These are phyloP conservation scores for Rasamsonia emersonii DNA, from an alignment of 2,329 filamentous ascomycete species.

Conservation along the genomic window DNA sequence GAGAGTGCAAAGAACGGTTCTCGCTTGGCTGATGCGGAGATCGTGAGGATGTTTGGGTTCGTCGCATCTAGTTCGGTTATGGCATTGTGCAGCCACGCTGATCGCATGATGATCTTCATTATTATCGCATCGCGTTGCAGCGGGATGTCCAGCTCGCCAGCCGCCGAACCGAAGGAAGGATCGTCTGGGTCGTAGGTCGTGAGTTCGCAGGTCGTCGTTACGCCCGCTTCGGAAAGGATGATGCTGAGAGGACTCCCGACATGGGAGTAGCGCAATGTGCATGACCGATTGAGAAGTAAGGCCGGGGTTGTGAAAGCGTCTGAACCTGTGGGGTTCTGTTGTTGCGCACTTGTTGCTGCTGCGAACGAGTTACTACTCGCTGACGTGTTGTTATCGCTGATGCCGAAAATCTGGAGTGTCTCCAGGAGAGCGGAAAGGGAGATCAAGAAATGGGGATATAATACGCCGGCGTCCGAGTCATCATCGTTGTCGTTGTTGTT, in stretches of 20 bases:
- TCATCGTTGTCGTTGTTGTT: slow-evolving; percentile 19
- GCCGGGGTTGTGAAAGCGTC: slow-evolving; percentile 78
- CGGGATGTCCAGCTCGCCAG: slow-evolving; percentile 53
- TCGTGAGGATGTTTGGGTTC: slow-evolving; percentile 61
- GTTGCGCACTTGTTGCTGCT: slow-evolving; percentile 23
- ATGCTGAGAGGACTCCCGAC: slow-evolving; percentile 74
- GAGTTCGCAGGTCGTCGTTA: slow-evolving; percentile 82
- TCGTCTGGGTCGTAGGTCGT: slow-evolving; percentile 76
- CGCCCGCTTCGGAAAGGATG: slow-evolving; percentile 73
- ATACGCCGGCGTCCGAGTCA: slow-evolving; percentile 16
- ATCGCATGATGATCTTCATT: slow-evolving; percentile 92
- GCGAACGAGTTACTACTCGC: slow-evolving; percentile 26
- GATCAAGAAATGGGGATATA: slow-evolving; percentile 69
- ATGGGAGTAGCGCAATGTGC: slow-evolving; percentile 68
- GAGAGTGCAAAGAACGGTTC: slow-evolving; percentile 69
- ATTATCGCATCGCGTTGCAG: slow-evolving; percentile 71
- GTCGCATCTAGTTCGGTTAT: slow-evolving; percentile 51
- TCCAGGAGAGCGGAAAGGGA: slow-evolving; percentile 82
- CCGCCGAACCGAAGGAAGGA: slow-evolving; percentile 44
- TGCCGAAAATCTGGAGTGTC: slow-evolving; percentile 88
- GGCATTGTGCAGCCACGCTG: slow-evolving; percentile 43
- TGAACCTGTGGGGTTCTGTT: slow-evolving; percentile 34
- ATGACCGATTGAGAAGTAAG: slow-evolving; percentile 76
- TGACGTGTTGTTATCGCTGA: slow-evolving; percentile 47
- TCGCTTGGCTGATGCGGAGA: slow-evolving; percentile 51